Percentiles rank a stretch among this genome's conserved stretches.
phyloP scores from a whole-genome alignment of 495 filamentous ascomycete genomes.

The Cladorrhinum samala region DNA sequence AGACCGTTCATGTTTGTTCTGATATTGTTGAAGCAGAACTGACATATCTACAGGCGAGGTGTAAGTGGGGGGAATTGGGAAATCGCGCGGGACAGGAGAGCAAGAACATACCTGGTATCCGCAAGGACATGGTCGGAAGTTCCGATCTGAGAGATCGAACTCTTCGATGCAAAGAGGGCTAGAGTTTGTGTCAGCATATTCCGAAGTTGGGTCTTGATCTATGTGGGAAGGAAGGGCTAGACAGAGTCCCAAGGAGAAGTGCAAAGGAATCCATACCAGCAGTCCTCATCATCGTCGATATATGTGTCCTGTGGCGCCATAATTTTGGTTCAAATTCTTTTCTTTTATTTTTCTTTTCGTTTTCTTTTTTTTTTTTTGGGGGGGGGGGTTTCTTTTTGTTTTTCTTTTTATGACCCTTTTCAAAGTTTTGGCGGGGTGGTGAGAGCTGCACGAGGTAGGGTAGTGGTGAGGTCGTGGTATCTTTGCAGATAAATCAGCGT shows the following conservation, averaged over 20 bases:
- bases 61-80: constrained; percentile 18
- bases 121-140: constrained; percentile 96
- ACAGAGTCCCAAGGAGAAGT: constrained; percentile 8
- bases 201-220: constrained; percentile 12
- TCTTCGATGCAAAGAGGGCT: constrained; percentile 98
- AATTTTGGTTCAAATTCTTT: no score
- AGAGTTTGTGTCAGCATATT: constrained; percentile 6
- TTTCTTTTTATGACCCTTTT: no score
- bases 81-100: neutral
- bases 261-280: constrained; percentile 55
- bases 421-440: no score
- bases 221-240: neutral
- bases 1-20: constrained; percentile 90
- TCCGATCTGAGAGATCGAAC: constrained; percentile 93
- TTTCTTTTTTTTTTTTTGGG: no score
- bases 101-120: constrained; percentile 77
- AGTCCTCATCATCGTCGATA: constrained; percentile 95
- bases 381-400: no score
- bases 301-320: constrained; percentile 89
- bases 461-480: constrained; percentile 24
- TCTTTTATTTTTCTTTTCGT: no score
- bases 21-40: constrained; percentile 99
- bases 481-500: neutral
- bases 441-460: no score
- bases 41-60: constrained; percentile 67